Evolutionary conservation across 108 stramenopile genomes (phyloP), one percentile per base, ranked within the genome.

Genomic region (Thalassiosira profunda): DNA sequence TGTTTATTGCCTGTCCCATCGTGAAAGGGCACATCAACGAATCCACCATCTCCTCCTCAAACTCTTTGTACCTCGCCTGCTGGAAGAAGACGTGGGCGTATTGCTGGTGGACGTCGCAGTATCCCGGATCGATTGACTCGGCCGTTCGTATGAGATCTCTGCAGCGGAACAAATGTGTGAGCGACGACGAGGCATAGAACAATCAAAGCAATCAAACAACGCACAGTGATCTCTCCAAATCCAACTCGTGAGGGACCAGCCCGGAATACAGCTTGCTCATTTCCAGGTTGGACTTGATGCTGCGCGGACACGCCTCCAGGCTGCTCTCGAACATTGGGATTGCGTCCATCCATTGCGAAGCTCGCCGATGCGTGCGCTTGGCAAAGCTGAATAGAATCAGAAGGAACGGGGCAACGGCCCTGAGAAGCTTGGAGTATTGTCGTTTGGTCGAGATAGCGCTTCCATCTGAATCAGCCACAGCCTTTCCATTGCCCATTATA

Each of bases 31-130:
- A 94, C 33, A 86, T 29, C 1, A 94, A 38, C 6, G 85, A 80
- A 47, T 88, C 49, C 14, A 76, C 70, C 46, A 89, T 42, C 58
- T 78, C 84, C 65, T 86, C 38, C 70, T 94, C 92, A 66, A 88
- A 86, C 26, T 73, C 66, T 7, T 74, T 26, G 51, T 81, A 80
- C 26, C 70, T 54, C 4, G 47, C 43, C 46, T 90, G 75, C 58
- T 90, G 88, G 48, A 94, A 67, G 53, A 86, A 76, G 0, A 90
- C 76, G 40, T 91, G 83, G 5, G 84, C 88, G 42, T 72, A 89
- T 74, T 94, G 93, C 28, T 86, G 69, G 63, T 94, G 84, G 8
- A 94, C 79, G 37, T 94, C 93, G 64, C 93, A 94, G 55, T 84
- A 84, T 11, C 63, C 64, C 3, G 93, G 93, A 75, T 94, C 93